Conservation (phyloP, 2,329 filamentous ascomycete genomes). For the Moelleriella libera region DNA sequence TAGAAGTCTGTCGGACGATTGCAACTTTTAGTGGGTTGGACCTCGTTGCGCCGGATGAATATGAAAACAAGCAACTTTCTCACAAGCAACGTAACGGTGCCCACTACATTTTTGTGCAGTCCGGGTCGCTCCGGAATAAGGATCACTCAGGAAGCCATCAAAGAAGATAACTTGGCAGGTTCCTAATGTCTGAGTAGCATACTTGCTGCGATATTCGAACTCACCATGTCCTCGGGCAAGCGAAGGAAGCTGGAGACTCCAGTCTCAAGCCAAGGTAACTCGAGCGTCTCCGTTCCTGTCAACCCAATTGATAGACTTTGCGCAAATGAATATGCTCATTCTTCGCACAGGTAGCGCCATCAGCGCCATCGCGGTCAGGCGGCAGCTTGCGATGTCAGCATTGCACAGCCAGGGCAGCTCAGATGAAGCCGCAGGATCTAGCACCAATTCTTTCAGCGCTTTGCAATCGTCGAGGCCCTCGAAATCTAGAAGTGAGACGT, state of each 20-base stretch:
- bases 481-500: conserved; percentile 3
- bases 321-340: background rate
- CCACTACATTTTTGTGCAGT: no score
- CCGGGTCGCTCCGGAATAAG: no score
- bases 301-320: background rate
- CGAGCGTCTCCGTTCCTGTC: background rate
- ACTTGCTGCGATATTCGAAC: background rate
- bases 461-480: conserved; percentile 7
- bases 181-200: no score
- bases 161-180: no score
- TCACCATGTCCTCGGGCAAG: conserved; percentile 15
- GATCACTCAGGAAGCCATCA: no score
- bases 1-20: no score
- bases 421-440: conserved; percentile 8
- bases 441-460: conserved; percentile 12
- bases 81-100: no score
- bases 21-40: no score
- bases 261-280: conserved; percentile 16
- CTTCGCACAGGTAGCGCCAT: conserved; percentile 16
- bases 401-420: conserved; percentile 3
- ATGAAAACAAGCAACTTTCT: no score
- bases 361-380: conserved; percentile 21
- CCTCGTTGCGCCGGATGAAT: no score
- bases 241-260: conserved; percentile 19
- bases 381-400: conserved; percentile 10